Base-by-base conservation (phyloP, 768 basidiomycete species). In the Leccinum ochraceum region DNA sequence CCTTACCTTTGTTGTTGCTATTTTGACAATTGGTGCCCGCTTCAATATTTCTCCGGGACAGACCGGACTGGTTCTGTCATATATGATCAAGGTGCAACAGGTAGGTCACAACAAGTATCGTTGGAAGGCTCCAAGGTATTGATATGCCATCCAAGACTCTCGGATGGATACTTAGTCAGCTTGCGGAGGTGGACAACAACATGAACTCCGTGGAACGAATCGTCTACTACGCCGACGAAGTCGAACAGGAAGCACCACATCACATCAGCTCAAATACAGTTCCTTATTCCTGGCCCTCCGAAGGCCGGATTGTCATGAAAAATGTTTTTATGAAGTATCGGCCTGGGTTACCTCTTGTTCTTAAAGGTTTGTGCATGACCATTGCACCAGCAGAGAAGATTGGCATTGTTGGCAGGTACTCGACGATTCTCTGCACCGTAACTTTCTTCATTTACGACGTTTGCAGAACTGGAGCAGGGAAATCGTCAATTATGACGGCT, bases 121-220 rank as follows among this genome's bases (percentile, higher is more conserved):
- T 53, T 16, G 17, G 37, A 3, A 42, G 42, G 49, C 6, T 28
- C 16, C 4, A 8, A 6, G n/a, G 10, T 54, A 44, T 59, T 68
- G 10, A 67, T 39, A 4, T 32, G 1, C n/a, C 46, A 39, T 34
- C 37, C 32, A 24, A 88, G 85, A 64, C 80, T 0, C 90, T 92
- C 65, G 85, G 85, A 22, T 92, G 85, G 86, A 81, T 91, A 73
- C 83, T 90, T 46, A 85, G 89, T 9, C 90, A 92, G 73, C 81
- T 80, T 42, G 87, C 90, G 3, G 94, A 95, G 71, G 88, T 95
- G 11, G 94, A 96, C 74, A 96, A 97, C 73, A 84, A 95, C 73
- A 94, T 95, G 91, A 94, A 94, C 71, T 85, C 86, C n/a, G 89
- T 92, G 8, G 90, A 92, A 71, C 88, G 95, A 26, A 80, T 98